Percentiles rank a stretch among this genome's conserved stretches.
Conservation (phyloP, 768 basidiomycete genomes). For the Mycena vitilis region DNA sequence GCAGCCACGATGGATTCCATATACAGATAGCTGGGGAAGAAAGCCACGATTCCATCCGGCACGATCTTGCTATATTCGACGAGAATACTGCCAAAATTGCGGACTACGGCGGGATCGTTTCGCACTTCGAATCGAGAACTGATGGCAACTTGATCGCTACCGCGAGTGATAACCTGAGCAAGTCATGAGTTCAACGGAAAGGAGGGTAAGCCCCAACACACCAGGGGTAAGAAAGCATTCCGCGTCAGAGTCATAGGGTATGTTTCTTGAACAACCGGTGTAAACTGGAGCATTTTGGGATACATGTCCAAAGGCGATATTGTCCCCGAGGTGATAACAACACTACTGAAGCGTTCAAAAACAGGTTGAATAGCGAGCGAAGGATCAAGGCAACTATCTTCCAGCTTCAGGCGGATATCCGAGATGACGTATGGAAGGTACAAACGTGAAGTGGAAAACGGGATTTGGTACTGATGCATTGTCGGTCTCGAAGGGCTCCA, state of each 20-base stretch:
- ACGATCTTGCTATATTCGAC: constrained; percentile 98
- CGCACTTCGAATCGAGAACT: constrained; percentile 98
- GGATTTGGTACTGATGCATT: constrained; percentile 99
- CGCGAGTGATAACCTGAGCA: constrained; percentile 91
- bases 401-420: constrained; percentile 9
- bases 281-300: constrained; percentile 99
- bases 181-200: constrained; percentile 18
- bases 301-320: constrained; percentile 99
- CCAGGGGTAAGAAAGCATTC: constrained; percentile 95
- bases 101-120: constrained; percentile 98
- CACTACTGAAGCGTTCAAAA: constrained; percentile 97
- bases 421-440: constrained; percentile 24
- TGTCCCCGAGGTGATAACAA: constrained; percentile 98
- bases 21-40: constrained; percentile 99
- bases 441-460: constrained; percentile 96
- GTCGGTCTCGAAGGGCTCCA: constrained; percentile 99
- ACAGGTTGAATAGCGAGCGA: constrained; percentile 97
- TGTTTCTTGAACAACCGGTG: constrained; percentile 95
- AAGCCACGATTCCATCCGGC: constrained; percentile 98
- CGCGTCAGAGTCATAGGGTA: constrained; percentile 98
- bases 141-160: constrained; percentile 98
- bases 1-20: constrained; percentile 99
- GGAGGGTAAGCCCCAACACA: constrained; percentile 48
- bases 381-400: constrained; percentile 90
- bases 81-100: constrained; percentile 98